A percentile compares a stretch with the other conserved stretches of the same genome.
Evolutionary conservation across 192 early-diverging fungal species (phyloP).

Genomic region (Rhizoclosmatium sp.): DNA sequence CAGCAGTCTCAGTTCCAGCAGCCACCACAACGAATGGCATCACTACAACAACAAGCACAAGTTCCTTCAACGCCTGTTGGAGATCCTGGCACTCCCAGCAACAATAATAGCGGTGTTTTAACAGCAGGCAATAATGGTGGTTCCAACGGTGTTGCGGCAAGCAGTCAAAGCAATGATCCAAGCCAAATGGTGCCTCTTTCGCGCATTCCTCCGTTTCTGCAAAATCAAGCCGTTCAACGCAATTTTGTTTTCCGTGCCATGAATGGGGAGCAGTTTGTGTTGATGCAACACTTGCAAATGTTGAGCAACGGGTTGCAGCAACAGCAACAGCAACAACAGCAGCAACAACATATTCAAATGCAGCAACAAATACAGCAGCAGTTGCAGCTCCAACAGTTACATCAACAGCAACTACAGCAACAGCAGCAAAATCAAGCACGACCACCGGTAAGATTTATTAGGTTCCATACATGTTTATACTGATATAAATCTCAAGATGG

Average conservation of each 20-base stretch:
- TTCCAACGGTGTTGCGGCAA: neutral
- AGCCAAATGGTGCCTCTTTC: neutral
- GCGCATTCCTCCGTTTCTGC: neutral
- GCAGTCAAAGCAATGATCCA: neutral
- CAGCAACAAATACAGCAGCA: neutral
- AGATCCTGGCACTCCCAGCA: neutral
- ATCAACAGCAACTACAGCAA: neutral
- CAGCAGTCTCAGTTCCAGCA: neutral
- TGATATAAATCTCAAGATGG: neutral
- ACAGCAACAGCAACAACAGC: neutral
- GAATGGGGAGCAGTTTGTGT: neutral
- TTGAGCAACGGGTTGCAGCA: neutral
- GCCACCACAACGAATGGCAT: neutral
- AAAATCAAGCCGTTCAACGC: neutral
- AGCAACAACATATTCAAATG: neutral
- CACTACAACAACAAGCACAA: no score
- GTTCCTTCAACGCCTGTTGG: neutral
- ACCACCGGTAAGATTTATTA: neutral
- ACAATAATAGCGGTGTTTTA: neutral
- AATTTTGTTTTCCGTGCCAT: neutral
- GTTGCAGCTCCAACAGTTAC: neutral
- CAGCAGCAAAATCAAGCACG: neutral
- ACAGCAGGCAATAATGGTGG: neutral
- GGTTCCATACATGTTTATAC: no score
- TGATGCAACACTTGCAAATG: neutral